A percentile compares a stretch with the other conserved stretches of the same genome.
These are phyloP conservation scores for Hypoxylon sp. DNA, from an alignment of 2,329 filamentous ascomycete species.

Conservation along the genomic window DNA sequence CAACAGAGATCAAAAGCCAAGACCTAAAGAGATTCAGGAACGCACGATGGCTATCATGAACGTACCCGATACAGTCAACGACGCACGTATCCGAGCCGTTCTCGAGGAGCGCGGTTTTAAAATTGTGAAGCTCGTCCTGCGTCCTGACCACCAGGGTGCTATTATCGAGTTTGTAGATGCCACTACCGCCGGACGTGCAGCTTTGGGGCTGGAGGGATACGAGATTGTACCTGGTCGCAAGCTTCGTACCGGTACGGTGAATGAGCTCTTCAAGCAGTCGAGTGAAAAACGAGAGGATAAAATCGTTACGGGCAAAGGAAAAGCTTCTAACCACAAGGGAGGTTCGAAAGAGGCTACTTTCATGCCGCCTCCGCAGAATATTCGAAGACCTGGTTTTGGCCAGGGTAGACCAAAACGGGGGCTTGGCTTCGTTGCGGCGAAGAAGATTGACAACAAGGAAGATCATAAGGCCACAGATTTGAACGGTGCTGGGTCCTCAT, in stretches of 20 bases:
- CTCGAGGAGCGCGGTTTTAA: slow-evolving; percentile 74
- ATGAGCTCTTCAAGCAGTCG: slow-evolving; percentile 66
- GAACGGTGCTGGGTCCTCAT: slow-evolving; percentile 39
- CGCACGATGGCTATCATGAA: slow-evolving; percentile 86
- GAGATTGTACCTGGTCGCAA: slow-evolving; percentile 65
- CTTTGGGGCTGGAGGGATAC: slow-evolving; percentile 68
- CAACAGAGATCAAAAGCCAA: slow-evolving; percentile 51
- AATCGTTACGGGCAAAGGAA: slow-evolving; percentile 48
- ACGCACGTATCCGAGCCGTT: slow-evolving; percentile 80
- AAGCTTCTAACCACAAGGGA: slow-evolving; percentile 22
- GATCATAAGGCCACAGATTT: slow-evolving; percentile 32
- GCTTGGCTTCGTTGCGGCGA: slow-evolving; percentile 56
- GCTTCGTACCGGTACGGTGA: slow-evolving; percentile 66
- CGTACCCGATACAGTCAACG: slow-evolving; percentile 92
- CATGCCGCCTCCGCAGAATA: slow-evolving; percentile 59
- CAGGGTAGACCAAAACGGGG: slow-evolving; percentile 57
- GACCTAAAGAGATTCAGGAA: slow-evolving; percentile 65
- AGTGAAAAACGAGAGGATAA: slow-evolving; percentile 58
- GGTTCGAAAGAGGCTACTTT: slow-evolving; percentile 52
- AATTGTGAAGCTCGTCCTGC: slow-evolving; percentile 80
- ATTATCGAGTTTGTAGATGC: slow-evolving; percentile 84
- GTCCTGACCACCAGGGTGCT: slow-evolving; percentile 85
- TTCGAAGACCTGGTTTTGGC: slow-evolving; percentile 60
- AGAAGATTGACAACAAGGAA: slow-evolving; percentile 45
- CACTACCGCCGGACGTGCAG: slow-evolving; percentile 77